phyloP scores from a whole-genome alignment of 805 yeast species.

The Yamadazyma sp. region DNA sequence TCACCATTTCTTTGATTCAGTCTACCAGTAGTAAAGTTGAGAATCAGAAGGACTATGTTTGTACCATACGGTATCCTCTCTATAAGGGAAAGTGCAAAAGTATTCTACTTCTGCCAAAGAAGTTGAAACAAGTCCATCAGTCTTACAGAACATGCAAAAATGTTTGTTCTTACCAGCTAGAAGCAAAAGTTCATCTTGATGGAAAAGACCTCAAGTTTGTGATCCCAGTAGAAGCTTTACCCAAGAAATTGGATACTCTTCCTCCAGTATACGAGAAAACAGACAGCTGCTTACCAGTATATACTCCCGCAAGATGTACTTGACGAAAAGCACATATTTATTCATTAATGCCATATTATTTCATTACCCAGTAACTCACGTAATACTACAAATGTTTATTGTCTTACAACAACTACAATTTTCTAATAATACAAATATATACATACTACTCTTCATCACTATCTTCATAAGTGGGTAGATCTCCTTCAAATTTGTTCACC shows the following conservation, averaged over 20 bases:
- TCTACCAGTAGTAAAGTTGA: not conserved
- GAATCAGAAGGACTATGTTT: not conserved
- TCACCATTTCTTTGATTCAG: not conserved
- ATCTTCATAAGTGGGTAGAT: conserved; percentile 41
- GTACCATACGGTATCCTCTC: not conserved
- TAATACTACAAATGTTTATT: too few relatives aligned
- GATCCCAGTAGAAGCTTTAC: not conserved
- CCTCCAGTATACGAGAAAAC: not conserved
- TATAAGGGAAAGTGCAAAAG: not conserved
- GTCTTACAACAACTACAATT: too few relatives aligned
- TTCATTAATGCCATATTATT: too few relatives aligned
- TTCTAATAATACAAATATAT: conserved; percentile 9
- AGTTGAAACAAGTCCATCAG: not conserved
- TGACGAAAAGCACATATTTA: too few relatives aligned
- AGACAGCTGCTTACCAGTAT: not conserved
- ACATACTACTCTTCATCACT: conserved; percentile 25
- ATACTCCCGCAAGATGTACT: not conserved
- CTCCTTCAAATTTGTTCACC: conserved; percentile 24
- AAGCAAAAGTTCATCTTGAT: not conserved
- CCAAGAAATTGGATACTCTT: not conserved
- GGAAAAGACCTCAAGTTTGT: not conserved
- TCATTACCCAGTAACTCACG: too few relatives aligned
- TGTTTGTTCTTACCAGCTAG: not conserved
- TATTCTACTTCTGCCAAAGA: not conserved
- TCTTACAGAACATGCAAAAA: not conserved